Conservation (phyloP, 148 eudicot genomes). For the Nyssa sinensis region DNA sequence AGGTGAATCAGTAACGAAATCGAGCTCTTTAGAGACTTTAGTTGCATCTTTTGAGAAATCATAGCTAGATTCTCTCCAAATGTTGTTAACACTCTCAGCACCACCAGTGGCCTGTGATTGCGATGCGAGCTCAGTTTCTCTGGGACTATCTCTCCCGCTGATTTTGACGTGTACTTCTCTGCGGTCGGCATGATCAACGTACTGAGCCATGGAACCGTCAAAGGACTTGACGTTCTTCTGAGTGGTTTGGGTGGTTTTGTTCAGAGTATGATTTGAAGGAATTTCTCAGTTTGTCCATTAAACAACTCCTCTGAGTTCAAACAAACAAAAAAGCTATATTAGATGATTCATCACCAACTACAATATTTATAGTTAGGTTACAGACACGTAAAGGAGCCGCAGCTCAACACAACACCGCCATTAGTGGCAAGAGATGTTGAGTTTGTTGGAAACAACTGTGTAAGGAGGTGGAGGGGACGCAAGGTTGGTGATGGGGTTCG, state of each 20-base stretch:
- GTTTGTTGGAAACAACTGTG: too few relatives aligned
- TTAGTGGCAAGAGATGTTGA: too few relatives aligned
- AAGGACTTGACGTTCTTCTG: constrained; percentile 41
- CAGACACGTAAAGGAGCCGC: too few relatives aligned
- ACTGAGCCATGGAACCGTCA: constrained; percentile 21
- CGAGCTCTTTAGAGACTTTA: constrained; percentile 10
- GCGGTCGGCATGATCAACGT: background rate
- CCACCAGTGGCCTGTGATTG: background rate
- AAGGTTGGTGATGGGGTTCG: background rate
- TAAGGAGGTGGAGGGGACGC: too few relatives aligned
- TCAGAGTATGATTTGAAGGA: constrained; percentile 18
- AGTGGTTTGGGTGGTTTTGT: background rate
- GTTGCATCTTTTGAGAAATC: constrained; percentile 48
- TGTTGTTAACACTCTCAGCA: constrained; percentile 5
- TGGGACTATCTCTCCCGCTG: constrained; percentile 19
- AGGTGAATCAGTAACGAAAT: constrained; percentile 27
- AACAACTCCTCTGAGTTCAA: background rate
- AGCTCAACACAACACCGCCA: too few relatives aligned
- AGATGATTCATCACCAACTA: background rate
- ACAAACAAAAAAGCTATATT: background rate
- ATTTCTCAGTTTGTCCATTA: constrained; percentile 27
- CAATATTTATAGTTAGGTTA: too few relatives aligned
- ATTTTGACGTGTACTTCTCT: constrained; percentile 24
- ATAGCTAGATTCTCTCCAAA: constrained; percentile 59
- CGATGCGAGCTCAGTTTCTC: constrained; percentile 11